phyloP scores from a whole-genome alignment of 768 basidiomycete genomes.

The Gymnopilus junonius region DNA sequence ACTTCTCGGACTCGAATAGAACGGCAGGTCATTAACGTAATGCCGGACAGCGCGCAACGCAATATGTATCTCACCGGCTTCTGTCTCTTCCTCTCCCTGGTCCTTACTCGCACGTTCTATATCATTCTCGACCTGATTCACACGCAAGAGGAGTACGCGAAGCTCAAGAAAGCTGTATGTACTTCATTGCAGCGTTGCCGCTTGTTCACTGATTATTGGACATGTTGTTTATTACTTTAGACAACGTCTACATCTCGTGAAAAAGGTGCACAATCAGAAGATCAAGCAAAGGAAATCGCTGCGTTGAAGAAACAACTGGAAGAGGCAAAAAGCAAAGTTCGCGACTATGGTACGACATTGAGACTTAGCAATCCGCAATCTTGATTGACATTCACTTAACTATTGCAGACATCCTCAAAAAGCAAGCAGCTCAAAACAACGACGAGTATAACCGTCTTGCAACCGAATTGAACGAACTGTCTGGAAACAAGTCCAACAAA shows the following conservation, averaged over 20 bases:
- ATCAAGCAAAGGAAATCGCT: constrained; percentile 59
- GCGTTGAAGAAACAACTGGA: constrained; percentile 73
- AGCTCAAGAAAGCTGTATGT: constrained; percentile 68
- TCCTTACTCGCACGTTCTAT: constrained; percentile 91
- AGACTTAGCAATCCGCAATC: not conserved
- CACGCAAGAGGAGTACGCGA: constrained; percentile 85
- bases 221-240: not conserved
- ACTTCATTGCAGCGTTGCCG: not conserved
- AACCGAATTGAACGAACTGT: constrained; percentile 73
- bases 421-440: constrained; percentile 79
- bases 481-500: constrained; percentile 62
- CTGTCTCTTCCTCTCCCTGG: constrained; percentile 93
- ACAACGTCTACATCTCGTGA: constrained; percentile 17
- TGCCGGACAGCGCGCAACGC: constrained; percentile 68
- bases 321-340: constrained; percentile 56
- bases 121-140: constrained; percentile 92
- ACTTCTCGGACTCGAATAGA: not conserved
- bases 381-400: not conserved
- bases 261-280: constrained; percentile 31
- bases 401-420: constrained; percentile 72
- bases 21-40: constrained; percentile 4
- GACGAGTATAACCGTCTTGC: constrained; percentile 84
- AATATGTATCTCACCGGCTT: constrained; percentile 94
- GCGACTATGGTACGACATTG: constrained; percentile 63
- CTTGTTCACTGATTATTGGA: not conserved